A percentile compares a stretch with the other conserved stretches of the same genome.
Evolutionary conservation across 768 basidiomycete species (phyloP).

Genomic region (Sporobolomyces pararoseus): DNA sequence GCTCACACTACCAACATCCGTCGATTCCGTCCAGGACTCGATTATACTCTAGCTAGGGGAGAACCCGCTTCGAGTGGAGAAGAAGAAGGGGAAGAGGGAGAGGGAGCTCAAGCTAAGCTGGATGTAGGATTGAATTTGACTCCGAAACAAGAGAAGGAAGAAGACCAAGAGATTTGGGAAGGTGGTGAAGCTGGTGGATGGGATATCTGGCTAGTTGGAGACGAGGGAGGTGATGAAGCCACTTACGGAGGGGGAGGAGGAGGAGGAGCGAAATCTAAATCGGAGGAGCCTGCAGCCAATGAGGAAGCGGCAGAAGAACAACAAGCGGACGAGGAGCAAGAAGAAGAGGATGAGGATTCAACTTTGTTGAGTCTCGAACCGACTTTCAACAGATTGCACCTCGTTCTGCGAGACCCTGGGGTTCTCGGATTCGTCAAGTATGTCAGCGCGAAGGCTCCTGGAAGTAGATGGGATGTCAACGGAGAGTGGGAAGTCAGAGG

Average conservation of each 20-base stretch:
- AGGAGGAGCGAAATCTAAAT: background rate
- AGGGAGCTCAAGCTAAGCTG: slow-evolving; percentile 66
- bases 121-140: slow-evolving; percentile 81
- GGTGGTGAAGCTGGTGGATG: slow-evolving; percentile 83
- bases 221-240: slow-evolving; percentile 90
- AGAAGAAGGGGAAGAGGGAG: slow-evolving; percentile 48
- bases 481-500: slow-evolving; percentile 75
- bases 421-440: slow-evolving; percentile 97
- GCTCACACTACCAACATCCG: slow-evolving; percentile 55
- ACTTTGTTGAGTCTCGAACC: slow-evolving; percentile 83
- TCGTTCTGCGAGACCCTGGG: slow-evolving; percentile 85
- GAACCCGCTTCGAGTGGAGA: slow-evolving; percentile 51
- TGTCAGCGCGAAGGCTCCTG: slow-evolving; percentile 78
- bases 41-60: slow-evolving; percentile 89
- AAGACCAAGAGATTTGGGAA: slow-evolving; percentile 59
- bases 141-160: slow-evolving; percentile 49
- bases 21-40: slow-evolving; percentile 84
- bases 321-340: slow-evolving; percentile 44
- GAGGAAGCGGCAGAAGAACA: background rate
- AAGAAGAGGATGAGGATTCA: slow-evolving; percentile 56
- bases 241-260: slow-evolving; percentile 64
- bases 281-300: slow-evolving; percentile 17
- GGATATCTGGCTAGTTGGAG: slow-evolving; percentile 97
- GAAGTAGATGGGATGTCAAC: slow-evolving; percentile 88
- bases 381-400: slow-evolving; percentile 78